Conservation (phyloP, 768 basidiomycete species). For the Phaeolepiota aurea region DNA sequence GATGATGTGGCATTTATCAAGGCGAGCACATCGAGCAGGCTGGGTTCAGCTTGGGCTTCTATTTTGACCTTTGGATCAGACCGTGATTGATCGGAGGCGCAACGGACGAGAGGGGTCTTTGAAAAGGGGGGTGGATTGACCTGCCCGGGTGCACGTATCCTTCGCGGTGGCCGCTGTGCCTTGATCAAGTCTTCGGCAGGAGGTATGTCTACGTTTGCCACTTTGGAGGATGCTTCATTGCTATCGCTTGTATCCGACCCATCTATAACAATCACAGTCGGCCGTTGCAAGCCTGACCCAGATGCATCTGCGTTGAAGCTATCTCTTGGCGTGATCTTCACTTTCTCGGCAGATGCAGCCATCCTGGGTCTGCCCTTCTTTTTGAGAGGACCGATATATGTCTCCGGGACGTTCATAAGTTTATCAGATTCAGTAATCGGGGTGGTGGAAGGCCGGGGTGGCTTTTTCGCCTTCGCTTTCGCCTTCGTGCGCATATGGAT, state of each 20-base stretch:
- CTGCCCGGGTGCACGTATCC: conserved; percentile 7
- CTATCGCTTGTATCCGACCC: conserved; percentile 15
- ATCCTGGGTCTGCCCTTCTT: conserved; percentile 34
- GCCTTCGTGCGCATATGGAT: conserved; percentile 20
- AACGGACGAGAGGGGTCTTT: conserved; percentile 13
- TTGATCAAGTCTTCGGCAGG: background rate
- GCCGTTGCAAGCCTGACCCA: conserved; percentile 8
- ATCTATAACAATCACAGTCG: conserved; percentile 18
- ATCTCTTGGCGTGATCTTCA: background rate
- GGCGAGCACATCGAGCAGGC: conserved; percentile 19
- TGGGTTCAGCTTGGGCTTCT: conserved; percentile 13
- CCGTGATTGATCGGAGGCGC: conserved; percentile 7
- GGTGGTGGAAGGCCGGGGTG: conserved; percentile 17
- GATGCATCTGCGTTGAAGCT: conserved; percentile 12
- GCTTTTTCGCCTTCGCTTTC: conserved; percentile 18
- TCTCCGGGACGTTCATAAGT: conserved; percentile 28
- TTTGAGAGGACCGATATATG: conserved; percentile 37
- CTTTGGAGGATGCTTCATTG: conserved; percentile 1
- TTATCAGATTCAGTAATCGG: conserved; percentile 34
- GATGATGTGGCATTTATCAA: conserved; percentile 16
- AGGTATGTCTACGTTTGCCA: background rate
- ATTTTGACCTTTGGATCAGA: conserved; percentile 6
- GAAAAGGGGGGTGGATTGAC: conserved; percentile 13
- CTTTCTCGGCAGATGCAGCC: background rate
- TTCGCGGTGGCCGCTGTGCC: background rate